Evolutionary conservation across 148 eudicot species (phyloP).

Genomic region (Camellia granthamiana): DNA sequence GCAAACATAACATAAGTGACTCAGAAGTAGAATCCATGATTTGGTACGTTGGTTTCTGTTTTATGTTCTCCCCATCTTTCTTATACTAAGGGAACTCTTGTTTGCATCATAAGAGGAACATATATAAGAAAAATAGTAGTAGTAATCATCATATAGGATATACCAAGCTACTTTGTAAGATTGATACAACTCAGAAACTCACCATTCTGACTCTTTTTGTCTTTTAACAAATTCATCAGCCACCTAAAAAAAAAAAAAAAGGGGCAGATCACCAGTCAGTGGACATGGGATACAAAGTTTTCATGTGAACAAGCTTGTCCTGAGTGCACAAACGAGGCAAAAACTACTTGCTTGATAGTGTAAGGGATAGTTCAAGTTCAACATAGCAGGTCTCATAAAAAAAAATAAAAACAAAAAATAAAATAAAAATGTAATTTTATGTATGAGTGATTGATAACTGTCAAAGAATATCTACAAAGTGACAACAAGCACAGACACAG

Average conservation of each 20-base stretch:
- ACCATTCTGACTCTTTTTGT: conserved; percentile 97
- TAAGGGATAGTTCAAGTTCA: not conserved
- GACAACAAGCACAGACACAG: not conserved
- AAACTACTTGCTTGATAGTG: not conserved
- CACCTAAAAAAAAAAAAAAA: conserved; percentile 42
- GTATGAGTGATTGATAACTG: conserved; percentile 1
- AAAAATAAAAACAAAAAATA: not conserved
- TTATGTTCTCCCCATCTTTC: not conserved
- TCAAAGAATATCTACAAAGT: not conserved
- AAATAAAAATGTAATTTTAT: not conserved
- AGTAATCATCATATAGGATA: not conserved
- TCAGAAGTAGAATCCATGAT: not conserved
- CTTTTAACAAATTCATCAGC: conserved; percentile 90
- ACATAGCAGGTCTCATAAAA: not conserved
- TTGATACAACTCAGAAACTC: conserved; percentile 18
- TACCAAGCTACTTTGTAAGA: not conserved
- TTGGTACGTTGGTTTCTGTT: not conserved
- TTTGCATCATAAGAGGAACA: not conserved
- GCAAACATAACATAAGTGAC: not conserved
- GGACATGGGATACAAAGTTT: not conserved
- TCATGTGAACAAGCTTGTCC: not conserved
- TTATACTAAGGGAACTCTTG: not conserved
- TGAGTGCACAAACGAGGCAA: not conserved
- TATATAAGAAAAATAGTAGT: not conserved
- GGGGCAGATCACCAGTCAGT: not conserved